Base-by-base conservation (phyloP, 495 filamentous ascomycete species). In the Podospora didyma region DNA sequence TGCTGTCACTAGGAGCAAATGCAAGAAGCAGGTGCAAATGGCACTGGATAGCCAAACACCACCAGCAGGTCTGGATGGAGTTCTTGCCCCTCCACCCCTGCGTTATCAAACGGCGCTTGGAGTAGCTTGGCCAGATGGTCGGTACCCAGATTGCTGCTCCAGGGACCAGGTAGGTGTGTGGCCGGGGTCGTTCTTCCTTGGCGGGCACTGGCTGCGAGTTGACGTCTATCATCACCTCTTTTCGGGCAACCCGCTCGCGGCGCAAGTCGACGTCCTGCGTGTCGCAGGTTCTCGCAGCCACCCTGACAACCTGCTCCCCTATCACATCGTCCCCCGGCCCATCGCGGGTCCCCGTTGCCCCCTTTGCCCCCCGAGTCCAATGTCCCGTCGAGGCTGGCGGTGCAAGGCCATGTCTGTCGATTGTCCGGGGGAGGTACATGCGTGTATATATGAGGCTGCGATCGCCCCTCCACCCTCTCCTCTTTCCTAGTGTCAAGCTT, bases 391-490 rank as follows among this genome's bases (percentile, higher is more conserved):
- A 42, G n/a, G 39, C 39, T 14, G 39, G 14, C 39, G 4, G 39
- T n/a, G 39, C 39, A 17, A 16, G 39, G 12, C n/a, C 39, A 42
- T 16, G 14, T 7, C 9, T 16, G 34, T 42, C 39, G 26, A 31
- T 31, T 31, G 9, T 31, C 26, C 26, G 26, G 9, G 26, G 26
- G 26, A 31, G 26, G 4, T 31, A 31, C 26, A 31, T 31, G 9
- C 26, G 9, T 31, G 9, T 31, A 31, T 53, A 53, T 44, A 12
- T 53, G 51, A 53, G 45, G 51, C 9, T n/a, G 34, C 39, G 24
- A 31, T 31, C 26, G 9, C 26, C 26, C 26, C 26, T 9, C 26
- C 26, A 7, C 16, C 14, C 24, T 53, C 51, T 37, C 20, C 12
- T 37, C 22, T 45, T 37, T 44, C 39, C 16, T 35, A 31, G 19